A percentile compares a stretch with the other conserved stretches of the same genome.
phyloP scores from a whole-genome alignment of 2,329 filamentous ascomycete genomes.

The Paraphoma chrysanthemicola region DNA sequence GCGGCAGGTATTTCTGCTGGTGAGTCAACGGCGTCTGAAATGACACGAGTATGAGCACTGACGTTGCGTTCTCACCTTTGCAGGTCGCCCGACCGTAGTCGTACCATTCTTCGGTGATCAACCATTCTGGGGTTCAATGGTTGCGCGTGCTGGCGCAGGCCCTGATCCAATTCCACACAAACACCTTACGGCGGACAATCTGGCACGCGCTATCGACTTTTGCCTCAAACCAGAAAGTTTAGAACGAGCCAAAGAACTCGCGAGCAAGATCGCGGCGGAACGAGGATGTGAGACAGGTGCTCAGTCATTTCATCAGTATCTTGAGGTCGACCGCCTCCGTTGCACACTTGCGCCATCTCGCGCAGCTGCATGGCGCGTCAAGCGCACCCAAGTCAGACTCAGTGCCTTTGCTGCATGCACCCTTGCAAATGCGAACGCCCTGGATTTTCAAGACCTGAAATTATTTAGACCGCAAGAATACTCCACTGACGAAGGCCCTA shows the following conservation, averaged over 20 bases:
- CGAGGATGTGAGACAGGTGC: constrained; percentile 32
- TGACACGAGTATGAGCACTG: constrained; percentile 27
- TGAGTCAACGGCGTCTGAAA: constrained; percentile 22
- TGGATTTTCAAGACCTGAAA: constrained; percentile 25
- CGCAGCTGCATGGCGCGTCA: constrained; percentile 32
- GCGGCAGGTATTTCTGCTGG: constrained; percentile 56
- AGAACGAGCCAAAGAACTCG: constrained; percentile 26
- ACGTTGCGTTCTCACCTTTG: not conserved
- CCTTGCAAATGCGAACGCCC: constrained; percentile 18
- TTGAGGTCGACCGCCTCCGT: constrained; percentile 29
- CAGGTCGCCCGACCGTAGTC: constrained; percentile 56
- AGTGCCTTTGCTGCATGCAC: constrained; percentile 33
- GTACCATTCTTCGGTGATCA: constrained; percentile 67
- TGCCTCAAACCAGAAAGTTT: constrained; percentile 49
- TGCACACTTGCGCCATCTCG: constrained; percentile 30
- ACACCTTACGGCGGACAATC: constrained; percentile 50
- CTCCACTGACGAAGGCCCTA: constrained; percentile 19
- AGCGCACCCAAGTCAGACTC: constrained; percentile 26
- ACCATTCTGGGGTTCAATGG: constrained; percentile 63
- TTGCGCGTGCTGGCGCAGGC: constrained; percentile 59
- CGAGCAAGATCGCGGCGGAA: constrained; percentile 32
- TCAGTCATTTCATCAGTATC: constrained; percentile 31
- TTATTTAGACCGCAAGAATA: constrained; percentile 22
- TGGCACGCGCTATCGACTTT: constrained; percentile 55
- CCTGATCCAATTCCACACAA: constrained; percentile 58